These are phyloP conservation scores for Penicillium sp. DNA, from an alignment of 2,329 filamentous ascomycete genomes.

Conservation along the genomic window DNA sequence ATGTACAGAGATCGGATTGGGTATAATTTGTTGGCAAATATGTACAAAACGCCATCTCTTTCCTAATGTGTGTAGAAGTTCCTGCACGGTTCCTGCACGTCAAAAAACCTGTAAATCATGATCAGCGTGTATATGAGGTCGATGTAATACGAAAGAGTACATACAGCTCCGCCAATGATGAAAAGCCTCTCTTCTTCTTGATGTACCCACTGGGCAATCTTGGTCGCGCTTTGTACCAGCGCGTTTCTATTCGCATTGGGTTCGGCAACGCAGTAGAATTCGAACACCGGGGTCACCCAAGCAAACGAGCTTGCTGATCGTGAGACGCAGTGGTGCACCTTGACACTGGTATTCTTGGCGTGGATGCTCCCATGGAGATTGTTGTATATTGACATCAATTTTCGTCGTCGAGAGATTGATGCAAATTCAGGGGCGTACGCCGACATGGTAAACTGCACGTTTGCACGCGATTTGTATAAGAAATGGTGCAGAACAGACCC, in stretches of 20 bases:
- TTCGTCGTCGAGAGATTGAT: slow-evolving; percentile 59
- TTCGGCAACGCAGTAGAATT: slow-evolving; percentile 92
- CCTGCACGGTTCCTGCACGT: not conserved
- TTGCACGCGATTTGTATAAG: slow-evolving; percentile 88
- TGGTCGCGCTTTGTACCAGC: slow-evolving; percentile 81
- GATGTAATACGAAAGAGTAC: slow-evolving; percentile 12
- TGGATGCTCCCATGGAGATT: slow-evolving; percentile 83
- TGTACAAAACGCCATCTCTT: not conserved
- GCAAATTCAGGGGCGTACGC: slow-evolving; percentile 69
- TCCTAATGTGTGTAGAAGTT: not conserved
- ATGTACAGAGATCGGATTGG: not conserved
- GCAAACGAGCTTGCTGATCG: slow-evolving; percentile 77
- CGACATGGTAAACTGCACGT: slow-evolving; percentile 95
- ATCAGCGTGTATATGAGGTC: slow-evolving; percentile 2
- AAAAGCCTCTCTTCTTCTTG: slow-evolving; percentile 91
- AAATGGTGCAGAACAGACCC: slow-evolving; percentile 84
- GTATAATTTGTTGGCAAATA: slow-evolving; percentile 1
- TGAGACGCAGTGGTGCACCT: slow-evolving; percentile 76
- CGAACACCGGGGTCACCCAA: slow-evolving; percentile 88
- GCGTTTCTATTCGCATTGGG: slow-evolving; percentile 61
- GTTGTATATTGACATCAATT: slow-evolving; percentile 80
- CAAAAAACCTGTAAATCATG: slow-evolving; percentile 21
- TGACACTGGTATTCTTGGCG: slow-evolving; percentile 76
- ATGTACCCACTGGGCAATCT: slow-evolving; percentile 86
- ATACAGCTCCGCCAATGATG: slow-evolving; percentile 93